These are phyloP conservation scores for Tetrahymena borealis DNA, from an alignment of 73 alveolate species.

Conservation along the genomic window DNA sequence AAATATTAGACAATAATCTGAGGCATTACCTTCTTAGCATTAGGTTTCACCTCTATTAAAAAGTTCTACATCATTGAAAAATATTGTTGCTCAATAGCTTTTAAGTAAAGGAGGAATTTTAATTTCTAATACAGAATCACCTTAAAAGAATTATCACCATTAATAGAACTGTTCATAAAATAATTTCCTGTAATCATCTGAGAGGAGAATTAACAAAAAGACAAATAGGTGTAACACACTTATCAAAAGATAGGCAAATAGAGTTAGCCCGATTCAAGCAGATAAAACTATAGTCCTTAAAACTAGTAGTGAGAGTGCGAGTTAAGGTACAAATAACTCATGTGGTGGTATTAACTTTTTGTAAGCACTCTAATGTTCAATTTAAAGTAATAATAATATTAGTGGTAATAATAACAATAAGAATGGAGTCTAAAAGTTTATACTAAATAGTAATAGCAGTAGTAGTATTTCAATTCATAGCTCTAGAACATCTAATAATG, in stretches of 20 bases:
- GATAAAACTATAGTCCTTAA: background rate
- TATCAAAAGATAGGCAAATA: background rate
- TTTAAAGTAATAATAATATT: background rate
- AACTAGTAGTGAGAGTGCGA: background rate
- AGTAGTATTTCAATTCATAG: background rate
- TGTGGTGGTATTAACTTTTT: background rate
- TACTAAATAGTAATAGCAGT: background rate
- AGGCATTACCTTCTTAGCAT: background rate
- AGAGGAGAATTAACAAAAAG: background rate
- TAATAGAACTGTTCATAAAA: background rate
- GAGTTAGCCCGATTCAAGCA: background rate
- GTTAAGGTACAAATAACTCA: background rate
- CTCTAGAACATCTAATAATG: background rate
- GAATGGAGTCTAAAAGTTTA: background rate
- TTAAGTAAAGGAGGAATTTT: too few relatives aligned
- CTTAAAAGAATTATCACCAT: background rate
- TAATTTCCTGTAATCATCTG: background rate
- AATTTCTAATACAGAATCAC: too few relatives aligned
- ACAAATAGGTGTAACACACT: background rate
- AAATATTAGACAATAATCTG: background rate
- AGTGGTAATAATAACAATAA: background rate
- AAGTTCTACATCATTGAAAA: background rate
- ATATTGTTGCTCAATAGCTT: too few relatives aligned
- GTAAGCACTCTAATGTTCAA: background rate
- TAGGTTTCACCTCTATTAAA: background rate